phyloP scores from a whole-genome alignment of 2,329 filamentous ascomycete genomes.

The Cladobotryum mycophilum region DNA sequence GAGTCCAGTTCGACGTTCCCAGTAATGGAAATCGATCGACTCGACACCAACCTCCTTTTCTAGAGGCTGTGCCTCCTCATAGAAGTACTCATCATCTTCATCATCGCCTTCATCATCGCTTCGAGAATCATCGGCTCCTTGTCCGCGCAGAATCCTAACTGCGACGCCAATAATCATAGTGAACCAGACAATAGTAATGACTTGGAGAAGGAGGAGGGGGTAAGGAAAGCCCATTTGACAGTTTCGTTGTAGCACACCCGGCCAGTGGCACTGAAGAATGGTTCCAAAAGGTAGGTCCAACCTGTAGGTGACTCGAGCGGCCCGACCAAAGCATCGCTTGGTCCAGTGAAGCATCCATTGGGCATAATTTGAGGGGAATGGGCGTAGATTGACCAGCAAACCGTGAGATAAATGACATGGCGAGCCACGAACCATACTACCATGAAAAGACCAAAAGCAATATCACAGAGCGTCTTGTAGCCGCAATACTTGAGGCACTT shows the following conservation, averaged over 20 bases:
- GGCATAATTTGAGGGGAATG: slow-evolving; percentile 57
- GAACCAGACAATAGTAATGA: slow-evolving; percentile 82
- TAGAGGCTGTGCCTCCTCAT: slow-evolving; percentile 50
- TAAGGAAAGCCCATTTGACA: slow-evolving; percentile 72
- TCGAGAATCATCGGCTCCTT: slow-evolving; percentile 73
- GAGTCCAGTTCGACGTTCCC: slow-evolving; percentile 51
- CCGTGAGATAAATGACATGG: slow-evolving; percentile 70
- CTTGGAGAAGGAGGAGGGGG: slow-evolving; percentile 72
- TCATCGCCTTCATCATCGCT: slow-evolving; percentile 80
- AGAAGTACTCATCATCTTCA: slow-evolving; percentile 53
- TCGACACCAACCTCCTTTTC: slow-evolving; percentile 75
- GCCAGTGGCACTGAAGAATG: slow-evolving; percentile 65
- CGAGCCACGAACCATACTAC: slow-evolving; percentile 76
- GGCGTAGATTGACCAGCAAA: slow-evolving; percentile 76
- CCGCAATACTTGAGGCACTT: slow-evolving; percentile 92
- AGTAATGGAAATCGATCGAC: slow-evolving; percentile 58
- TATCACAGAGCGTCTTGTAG: slow-evolving; percentile 69
- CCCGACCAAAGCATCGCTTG: slow-evolving; percentile 47
- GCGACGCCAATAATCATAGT: slow-evolving; percentile 80
- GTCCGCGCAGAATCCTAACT: slow-evolving; percentile 69
- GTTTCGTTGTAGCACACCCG: slow-evolving; percentile 72
- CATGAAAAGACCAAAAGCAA: slow-evolving; percentile 80
- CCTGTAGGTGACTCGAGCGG: slow-evolving; percentile 46
- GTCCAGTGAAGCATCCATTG: slow-evolving; percentile 65
- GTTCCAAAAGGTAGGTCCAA: slow-evolving; percentile 61